phyloP scores from a whole-genome alignment of 257 asterid genomes.

The Fraxinus americana region DNA sequence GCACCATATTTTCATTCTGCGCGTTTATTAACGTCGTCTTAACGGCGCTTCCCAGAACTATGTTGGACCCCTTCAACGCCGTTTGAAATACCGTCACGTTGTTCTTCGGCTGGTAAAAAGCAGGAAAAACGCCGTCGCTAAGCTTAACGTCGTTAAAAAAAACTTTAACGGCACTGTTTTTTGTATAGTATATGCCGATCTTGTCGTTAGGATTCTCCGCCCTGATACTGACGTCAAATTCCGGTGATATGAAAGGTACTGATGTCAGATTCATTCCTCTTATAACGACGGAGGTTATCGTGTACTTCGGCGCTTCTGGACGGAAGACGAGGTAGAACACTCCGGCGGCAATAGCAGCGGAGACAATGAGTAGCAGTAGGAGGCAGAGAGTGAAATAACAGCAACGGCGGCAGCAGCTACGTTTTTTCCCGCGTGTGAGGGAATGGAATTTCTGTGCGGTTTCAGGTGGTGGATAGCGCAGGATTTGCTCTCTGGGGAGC shows the following conservation, averaged over 20 bases:
- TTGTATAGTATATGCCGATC: conserved; percentile 61
- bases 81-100: conserved; percentile 60
- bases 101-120: conserved; percentile 63
- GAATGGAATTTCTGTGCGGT: conserved; percentile 37
- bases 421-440: conserved; percentile 37
- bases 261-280: conserved; percentile 62
- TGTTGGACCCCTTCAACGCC: conserved; percentile 47
- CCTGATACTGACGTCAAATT: conserved; percentile 61
- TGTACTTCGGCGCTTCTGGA: conserved; percentile 63
- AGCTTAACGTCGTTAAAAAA: conserved; percentile 44
- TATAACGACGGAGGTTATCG: conserved; percentile 45
- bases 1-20: conserved; percentile 44
- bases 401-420: conserved; percentile 59
- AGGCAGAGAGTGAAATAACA: conserved; percentile 52
- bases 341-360: conserved; percentile 66
- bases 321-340: conserved; percentile 69
- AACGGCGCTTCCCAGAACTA: conserved; percentile 47
- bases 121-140: conserved; percentile 61
- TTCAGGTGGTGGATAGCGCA: conserved; percentile 43
- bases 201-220: conserved; percentile 72
- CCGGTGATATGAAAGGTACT: conserved; percentile 52
- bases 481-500: conserved; percentile 45
- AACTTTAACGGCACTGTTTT: conserved; percentile 47
- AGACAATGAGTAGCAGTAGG: conserved; percentile 42
- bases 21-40: conserved; percentile 41